These are phyloP conservation scores for Magnusiomyces fungicola DNA, from an alignment of 1,139 yeast species.

Conservation along the genomic window DNA sequence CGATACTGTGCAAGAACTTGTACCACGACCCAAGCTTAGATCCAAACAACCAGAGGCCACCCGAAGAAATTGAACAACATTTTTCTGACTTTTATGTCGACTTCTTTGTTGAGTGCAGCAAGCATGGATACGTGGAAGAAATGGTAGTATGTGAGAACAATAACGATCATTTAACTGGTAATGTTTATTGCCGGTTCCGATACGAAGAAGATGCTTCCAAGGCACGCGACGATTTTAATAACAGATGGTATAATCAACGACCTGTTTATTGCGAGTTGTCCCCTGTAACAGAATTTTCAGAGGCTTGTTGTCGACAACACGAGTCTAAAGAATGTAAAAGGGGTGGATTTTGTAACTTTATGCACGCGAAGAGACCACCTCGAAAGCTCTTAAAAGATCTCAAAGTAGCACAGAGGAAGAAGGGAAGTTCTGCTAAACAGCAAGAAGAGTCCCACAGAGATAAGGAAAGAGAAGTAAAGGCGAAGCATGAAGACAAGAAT, in stretches of 20 bases:
- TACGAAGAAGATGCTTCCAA: conserved; percentile 50
- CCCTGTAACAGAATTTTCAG: conserved; percentile 65
- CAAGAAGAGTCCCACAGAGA: no score
- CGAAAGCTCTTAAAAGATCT: conserved; percentile 38
- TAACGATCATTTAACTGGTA: conserved; percentile 76
- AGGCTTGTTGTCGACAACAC: conserved; percentile 70
- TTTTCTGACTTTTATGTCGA: conserved; percentile 70
- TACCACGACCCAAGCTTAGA: conserved; percentile 53
- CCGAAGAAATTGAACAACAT: conserved; percentile 41
- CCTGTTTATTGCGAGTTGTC: conserved; percentile 80
- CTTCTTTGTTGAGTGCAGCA: conserved; percentile 58
- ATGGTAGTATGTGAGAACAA: conserved; percentile 77
- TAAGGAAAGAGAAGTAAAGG: conserved; percentile 10
- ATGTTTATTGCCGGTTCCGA: conserved; percentile 63
- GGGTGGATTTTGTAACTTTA: conserved; percentile 79
- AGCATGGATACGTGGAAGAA: conserved; percentile 52
- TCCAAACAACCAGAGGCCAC: conserved; percentile 26
- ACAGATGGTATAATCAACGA: conserved; percentile 72
- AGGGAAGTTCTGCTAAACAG: no score
- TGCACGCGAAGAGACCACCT: conserved; percentile 65
- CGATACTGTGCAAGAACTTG: conserved; percentile 61
- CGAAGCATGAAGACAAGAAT: not conserved
- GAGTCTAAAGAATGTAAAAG: conserved; percentile 59
- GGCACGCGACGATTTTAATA: conserved; percentile 57
- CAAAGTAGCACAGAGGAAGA: conserved; percentile 33